These are phyloP conservation scores for Daldinia sp. DNA, from an alignment of 2,329 filamentous ascomycete genomes.

Conservation along the genomic window DNA sequence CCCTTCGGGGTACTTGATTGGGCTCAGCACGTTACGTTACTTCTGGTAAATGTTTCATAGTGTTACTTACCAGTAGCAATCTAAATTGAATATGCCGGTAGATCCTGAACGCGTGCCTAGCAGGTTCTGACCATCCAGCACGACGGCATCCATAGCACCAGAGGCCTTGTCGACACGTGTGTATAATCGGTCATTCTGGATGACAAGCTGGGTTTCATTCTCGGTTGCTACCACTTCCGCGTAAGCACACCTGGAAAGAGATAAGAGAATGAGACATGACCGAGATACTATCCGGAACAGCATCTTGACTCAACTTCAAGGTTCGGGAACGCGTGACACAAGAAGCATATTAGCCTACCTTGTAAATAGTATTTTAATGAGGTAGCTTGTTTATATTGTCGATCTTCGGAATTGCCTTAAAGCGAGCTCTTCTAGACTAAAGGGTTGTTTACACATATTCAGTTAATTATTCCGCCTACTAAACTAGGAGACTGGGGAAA, in stretches of 20 bases:
- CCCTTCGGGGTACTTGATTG: slow-evolving; percentile 61
- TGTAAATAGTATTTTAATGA: slow-evolving; percentile 33
- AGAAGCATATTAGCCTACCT: slow-evolving; percentile 40
- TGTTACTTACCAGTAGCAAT: slow-evolving; percentile 67
- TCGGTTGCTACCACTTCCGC: slow-evolving; percentile 52
- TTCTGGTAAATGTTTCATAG: slow-evolving; percentile 19
- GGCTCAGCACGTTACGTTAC: slow-evolving; percentile 34
- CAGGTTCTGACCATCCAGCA: slow-evolving; percentile 60
- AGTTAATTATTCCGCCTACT: slow-evolving; percentile 42
- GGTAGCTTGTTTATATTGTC: slow-evolving; percentile 41
- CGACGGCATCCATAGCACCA: slow-evolving; percentile 54
- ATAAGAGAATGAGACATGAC: slow-evolving; percentile 32
- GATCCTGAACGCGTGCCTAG: slow-evolving; percentile 61
- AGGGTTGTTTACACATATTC: slow-evolving; percentile 21
- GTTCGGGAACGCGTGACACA: slow-evolving; percentile 30
- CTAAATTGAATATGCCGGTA: slow-evolving; percentile 69
- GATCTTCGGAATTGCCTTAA: slow-evolving; percentile 39
- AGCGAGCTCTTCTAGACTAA: slow-evolving; percentile 28
- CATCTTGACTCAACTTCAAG: slow-evolving; percentile 40
- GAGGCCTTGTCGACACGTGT: slow-evolving; percentile 54
- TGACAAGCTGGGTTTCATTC: slow-evolving; percentile 51
- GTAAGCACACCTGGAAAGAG: slow-evolving; percentile 28
- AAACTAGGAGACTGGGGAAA: slow-evolving; percentile 21
- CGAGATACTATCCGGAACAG: slow-evolving; percentile 25
- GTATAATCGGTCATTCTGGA: slow-evolving; percentile 56